Evolutionary conservation across 108 stramenopile genomes (phyloP), one percentile per base, ranked within the genome.

Genomic region (Pseudonitzschia pungens): DNA sequence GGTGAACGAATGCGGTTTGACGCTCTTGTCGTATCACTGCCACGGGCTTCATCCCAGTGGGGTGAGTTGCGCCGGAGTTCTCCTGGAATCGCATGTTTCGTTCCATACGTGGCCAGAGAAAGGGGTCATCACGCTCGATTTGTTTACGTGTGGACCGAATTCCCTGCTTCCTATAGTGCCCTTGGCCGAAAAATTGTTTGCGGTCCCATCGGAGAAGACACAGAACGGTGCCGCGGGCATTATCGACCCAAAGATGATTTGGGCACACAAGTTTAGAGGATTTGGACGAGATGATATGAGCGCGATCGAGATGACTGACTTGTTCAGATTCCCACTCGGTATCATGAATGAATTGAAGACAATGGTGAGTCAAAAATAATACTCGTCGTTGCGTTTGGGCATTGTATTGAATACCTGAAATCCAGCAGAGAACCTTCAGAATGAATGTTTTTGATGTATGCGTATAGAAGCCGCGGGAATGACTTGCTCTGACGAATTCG

Each of bases 51-150:
- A 56, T 32, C 89, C 89, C 52, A 78, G 79, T 1, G 91, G 89
- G 20, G 89, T 89, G 0, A 80, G 80, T 70, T 89, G 88, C 69
- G 89, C 88, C 18, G 91, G 87, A 1, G 87, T 90, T 21, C 59
- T 92, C n/a, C 69, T 89, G 21, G 91, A 92, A 68, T 75, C 74
- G 67, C 91, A 92, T 69, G 85, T 92, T 33, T 85, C 85, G 32
- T 88, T 89, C 55, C 91, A 92, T 69, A 90, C 91, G 0, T 89
- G 89, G 91, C 91, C 91, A 18, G 48, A 40, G 50, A 74, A 82
- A 56, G 91, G 91, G 4, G 87, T 88, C 32, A 88, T 89, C 70
- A 83, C 89, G 4, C 64, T 92, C 26, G 91, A 92, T 72, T 32
- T 92, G 50, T 92, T 92, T 67, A 89, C 91, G 7, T 89, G 87